A percentile compares a stretch with the other conserved stretches of the same genome.
These are phyloP conservation scores for Petunia secreta DNA, from an alignment of 257 asterid genomes.

Conservation along the genomic window DNA sequence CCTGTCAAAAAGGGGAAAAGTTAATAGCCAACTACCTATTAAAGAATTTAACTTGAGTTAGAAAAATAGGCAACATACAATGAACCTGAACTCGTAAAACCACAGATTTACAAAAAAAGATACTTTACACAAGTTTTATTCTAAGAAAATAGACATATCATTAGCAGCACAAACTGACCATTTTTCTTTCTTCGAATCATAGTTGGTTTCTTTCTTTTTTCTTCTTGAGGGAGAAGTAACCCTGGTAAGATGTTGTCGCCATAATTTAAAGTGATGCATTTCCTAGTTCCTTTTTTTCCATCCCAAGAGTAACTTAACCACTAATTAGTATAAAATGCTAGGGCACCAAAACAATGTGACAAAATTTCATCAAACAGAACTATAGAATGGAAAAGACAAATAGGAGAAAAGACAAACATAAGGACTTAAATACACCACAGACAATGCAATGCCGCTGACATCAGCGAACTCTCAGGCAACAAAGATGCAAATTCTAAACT, in stretches of 20 bases:
- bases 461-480: neutral
- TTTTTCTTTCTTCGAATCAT: neutral
- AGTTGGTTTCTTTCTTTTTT: neutral
- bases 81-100: neutral
- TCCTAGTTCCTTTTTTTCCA: no score
- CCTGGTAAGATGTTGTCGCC: conserved; percentile 1
- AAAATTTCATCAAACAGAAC: no score
- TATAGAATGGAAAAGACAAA: no score
- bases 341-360: no score
- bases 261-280: neutral
- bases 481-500: neutral
- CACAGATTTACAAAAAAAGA: neutral
- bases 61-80: neutral
- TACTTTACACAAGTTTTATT: neutral
- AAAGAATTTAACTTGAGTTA: neutral
- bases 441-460: neutral
- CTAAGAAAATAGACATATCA: neutral
- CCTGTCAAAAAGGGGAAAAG: neutral
- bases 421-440: neutral
- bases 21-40: neutral
- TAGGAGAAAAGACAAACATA: neutral
- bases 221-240: conserved; percentile 12
- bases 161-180: neutral
- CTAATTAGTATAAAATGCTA: no score
- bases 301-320: no score